Conservation (phyloP, 805 yeast genomes). For the Geotrichum ghanense region DNA sequence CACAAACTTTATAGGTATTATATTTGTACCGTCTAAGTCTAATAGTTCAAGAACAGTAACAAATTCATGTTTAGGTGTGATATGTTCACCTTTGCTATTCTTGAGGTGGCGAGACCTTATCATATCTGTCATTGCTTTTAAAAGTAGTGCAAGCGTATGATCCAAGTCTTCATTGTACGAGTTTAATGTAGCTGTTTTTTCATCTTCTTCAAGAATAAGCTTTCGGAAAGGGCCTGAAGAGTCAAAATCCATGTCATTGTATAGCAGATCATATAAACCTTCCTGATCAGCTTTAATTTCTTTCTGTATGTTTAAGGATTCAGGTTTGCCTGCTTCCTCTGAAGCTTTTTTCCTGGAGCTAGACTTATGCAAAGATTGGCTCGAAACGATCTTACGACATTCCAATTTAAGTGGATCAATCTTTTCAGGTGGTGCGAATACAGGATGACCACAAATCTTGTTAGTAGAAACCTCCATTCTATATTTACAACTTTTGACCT, state of each 20-base stretch:
- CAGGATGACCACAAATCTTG: conserved; percentile 33
- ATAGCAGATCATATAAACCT: background rate
- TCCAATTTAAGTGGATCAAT: background rate
- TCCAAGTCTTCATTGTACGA: background rate
- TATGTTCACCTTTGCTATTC: background rate
- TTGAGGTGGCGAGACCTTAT: background rate
- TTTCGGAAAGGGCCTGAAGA: background rate
- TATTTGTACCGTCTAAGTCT: background rate
- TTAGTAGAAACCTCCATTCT: conserved; percentile 41
- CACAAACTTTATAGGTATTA: background rate
- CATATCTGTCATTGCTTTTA: background rate
- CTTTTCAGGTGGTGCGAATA: conserved; percentile 24
- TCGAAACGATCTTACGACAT: background rate
- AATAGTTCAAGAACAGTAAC: background rate
- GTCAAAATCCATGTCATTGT: background rate
- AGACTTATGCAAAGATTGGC: background rate
- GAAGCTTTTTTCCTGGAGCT: background rate
- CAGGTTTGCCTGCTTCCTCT: background rate
- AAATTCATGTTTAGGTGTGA: background rate
- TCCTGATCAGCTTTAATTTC: background rate
- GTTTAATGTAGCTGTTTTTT: background rate
- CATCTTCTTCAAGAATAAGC: background rate
- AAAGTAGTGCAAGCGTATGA: background rate
- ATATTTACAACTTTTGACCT: conserved; percentile 48
- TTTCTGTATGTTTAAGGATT: too few relatives aligned